Base-by-base conservation (phyloP, 31 red algal genomes). In the Odonthalia washingtoniensis region DNA sequence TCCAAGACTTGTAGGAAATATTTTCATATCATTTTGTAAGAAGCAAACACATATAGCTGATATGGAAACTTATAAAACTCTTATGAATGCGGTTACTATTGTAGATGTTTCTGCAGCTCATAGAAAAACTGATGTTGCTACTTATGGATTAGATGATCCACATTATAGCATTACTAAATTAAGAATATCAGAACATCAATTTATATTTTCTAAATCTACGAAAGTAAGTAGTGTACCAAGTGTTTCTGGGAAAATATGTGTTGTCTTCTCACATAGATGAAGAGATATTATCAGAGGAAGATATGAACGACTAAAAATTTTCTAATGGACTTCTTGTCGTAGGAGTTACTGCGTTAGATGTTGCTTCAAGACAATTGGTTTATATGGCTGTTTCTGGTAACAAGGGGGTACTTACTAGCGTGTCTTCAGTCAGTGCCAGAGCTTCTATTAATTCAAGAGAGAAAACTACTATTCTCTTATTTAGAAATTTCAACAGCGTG, bases 101-200 rank as follows among this genome's bases (percentile, higher is more conserved):
- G 90, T 89, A n/a, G 89, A 89, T 83, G 88, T 91, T 63, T 83
- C 94, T 70, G 83, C 83, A 3, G 90, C 83, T 1, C 66, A 73
- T 44, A 41, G 81, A 60, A 62, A 80, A 45, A 57, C 9, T 14
- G 82, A 91, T 33, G 94, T 92, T 53, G 80, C 84, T 40, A 96
- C 94, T 30, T 68, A 72, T 42, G 94, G 94, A 16, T 74, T 96
- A 33, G 94, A 96, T 80, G 89, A 88, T 26, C 94, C 94, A 33
- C 94, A 96, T 78, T 90, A 81, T 43, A 42, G 67, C 9, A 88
- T 78, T 63, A 96, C 94, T 1, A 49, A 77, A 75, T 70, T 96
- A 5, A 40, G 94, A 36, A 63, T 88, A 36, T 41, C 76, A 33
- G 84, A 90, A 70, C 84, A 84, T 9, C 88, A 96, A 45, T 67